Conservation (phyloP, 257 asterid species). For the Jacaranda mimosifolia region DNA sequence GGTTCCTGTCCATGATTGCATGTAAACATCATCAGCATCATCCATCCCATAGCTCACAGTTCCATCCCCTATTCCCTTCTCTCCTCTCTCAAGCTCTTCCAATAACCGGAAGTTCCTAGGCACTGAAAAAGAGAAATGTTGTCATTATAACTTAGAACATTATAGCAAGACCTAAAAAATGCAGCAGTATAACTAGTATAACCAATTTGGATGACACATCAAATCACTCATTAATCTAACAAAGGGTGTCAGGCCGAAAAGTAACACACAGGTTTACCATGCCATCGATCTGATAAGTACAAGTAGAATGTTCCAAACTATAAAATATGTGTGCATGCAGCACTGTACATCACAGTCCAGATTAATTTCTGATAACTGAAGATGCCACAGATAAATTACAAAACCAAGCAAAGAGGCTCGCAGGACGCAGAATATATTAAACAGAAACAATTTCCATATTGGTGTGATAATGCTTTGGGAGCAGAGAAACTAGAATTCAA, state of each 20-base stretch:
- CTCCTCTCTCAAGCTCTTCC: conserved; percentile 93
- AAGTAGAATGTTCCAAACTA: not conserved
- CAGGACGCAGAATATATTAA: not conserved
- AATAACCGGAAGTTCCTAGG: conserved; percentile 86
- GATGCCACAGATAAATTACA: not conserved
- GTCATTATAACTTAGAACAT: not conserved
- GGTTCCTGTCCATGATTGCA: conserved; percentile 96
- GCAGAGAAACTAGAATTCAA: not conserved
- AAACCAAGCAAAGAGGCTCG: too few relatives aligned
- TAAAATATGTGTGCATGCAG: not conserved
- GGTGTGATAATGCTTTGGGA: not conserved
- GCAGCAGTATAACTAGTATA: not conserved
- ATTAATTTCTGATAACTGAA: too few relatives aligned
- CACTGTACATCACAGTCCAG: too few relatives aligned
- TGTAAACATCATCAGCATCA: conserved; percentile 82
- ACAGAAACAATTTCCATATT: not conserved
- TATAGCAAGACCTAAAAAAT: conserved; percentile 6
- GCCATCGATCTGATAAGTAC: too few relatives aligned
- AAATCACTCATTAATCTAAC: not conserved
- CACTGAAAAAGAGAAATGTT: conserved; percentile 50
- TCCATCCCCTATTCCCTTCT: conserved; percentile 94
- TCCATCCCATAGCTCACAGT: conserved; percentile 95
- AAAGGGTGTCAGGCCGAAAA: not conserved
- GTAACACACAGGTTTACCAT: not conserved
- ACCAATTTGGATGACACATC: not conserved